Evolutionary conservation across 352 stramenopile species (phyloP), one percentile per base, ranked within the genome.

Genomic region (Globisporangium acanthophoron): DNA sequence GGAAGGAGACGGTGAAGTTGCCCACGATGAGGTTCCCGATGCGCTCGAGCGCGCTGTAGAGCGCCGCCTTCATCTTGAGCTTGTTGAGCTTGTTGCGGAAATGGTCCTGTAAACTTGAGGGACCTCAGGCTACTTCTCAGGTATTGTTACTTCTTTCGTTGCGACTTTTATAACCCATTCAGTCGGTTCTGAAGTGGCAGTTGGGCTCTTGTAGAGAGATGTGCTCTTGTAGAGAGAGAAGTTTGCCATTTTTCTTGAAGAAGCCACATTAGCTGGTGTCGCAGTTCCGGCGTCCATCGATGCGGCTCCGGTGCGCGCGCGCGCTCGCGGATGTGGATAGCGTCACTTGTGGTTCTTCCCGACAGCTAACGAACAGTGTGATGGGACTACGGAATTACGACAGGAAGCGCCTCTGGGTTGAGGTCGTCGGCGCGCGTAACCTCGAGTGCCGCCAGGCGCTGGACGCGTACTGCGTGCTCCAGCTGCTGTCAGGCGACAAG

Each of bases 1-100:
- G 79, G 63, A 94, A 87, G 12, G 84, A 90, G 33, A 78, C 80
- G 0, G 74, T 80, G 59, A 94, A 94, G 74, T 90, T 91, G 46
- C 76, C 79, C 21, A 94, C 84, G 46, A 94, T 56, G 54, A 94
- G 70, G 56, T 89, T 70, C 39, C 80, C 83, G 40, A 94, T 71
- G 55, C 70, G 67, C 64, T 89, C 76, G 13, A 92, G 56, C 50
- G 62, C 78, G 33, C 72, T 74, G 61, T 78, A 63, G 64, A 90
- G 44, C 65, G 79, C 78, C 2, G 73, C 58, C 74, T 90, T 90
- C 79, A 92, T 92, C 27, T 16, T 54, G 56, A 43, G 29, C 12
- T 41, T n/a, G n/a, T 45, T 54, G 31, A 39, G 12, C 0, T 8
- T 41, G 4, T 11, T 56, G 49, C 11, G 31, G 5, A 44, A 44